Evolutionary conservation across 2,329 filamentous ascomycete genomes (phyloP).

Genomic region (Dendrostoma leiphaemia): DNA sequence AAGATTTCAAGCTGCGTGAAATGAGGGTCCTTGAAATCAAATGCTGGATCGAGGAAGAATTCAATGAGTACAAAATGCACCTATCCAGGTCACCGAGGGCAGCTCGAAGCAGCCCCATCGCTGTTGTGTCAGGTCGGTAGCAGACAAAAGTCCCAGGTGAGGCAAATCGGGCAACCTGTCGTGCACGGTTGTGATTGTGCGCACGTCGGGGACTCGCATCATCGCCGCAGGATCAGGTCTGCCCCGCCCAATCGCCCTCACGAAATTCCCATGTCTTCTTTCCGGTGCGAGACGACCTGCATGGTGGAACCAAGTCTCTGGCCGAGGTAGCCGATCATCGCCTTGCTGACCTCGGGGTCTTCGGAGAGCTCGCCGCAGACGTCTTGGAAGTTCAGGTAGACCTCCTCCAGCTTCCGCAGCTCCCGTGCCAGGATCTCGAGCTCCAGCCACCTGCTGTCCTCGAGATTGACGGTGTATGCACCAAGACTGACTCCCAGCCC

Average conservation of each 20-base stretch:
- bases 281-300: slow-evolving; percentile 38
- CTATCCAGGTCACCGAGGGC: too few relatives aligned
- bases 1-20: too few relatives aligned
- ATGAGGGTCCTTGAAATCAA: too few relatives aligned
- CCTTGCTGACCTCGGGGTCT: slow-evolving; percentile 41
- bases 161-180: not conserved
- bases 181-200: not conserved
- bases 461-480: slow-evolving; percentile 42
- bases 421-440: slow-evolving; percentile 48
- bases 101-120: too few relatives aligned
- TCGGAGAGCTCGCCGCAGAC: slow-evolving; percentile 38
- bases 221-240: not conserved
- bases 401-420: slow-evolving; percentile 44
- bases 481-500: slow-evolving; percentile 40
- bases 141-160: not conserved
- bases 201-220: not conserved
- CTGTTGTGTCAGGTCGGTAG: slow-evolving; percentile 3
- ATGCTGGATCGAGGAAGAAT: too few relatives aligned
- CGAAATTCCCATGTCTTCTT: slow-evolving; percentile 29
- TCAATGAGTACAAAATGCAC: too few relatives aligned
- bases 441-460: slow-evolving; percentile 46
- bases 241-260: slow-evolving; percentile 12
- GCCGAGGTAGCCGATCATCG: slow-evolving; percentile 44
- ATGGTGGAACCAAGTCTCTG: slow-evolving; percentile 41
- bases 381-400: slow-evolving; percentile 43